Conservation (phyloP, 306 rosid species). For the Pachyrhizus erosus region DNA sequence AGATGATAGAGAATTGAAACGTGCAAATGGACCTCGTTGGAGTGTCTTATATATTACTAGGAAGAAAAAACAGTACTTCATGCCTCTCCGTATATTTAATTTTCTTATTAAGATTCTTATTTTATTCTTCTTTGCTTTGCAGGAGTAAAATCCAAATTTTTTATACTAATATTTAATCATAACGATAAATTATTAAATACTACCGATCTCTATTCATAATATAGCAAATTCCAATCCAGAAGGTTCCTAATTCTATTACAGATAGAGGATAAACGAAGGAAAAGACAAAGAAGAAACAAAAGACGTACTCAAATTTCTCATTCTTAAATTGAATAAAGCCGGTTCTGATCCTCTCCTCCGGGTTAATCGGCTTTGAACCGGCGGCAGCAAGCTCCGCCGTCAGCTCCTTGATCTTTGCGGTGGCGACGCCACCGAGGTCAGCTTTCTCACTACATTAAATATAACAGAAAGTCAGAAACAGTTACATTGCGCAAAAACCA, state of each 20-base stretch:
- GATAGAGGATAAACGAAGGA: background rate
- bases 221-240: background rate
- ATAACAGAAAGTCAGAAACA: constrained; percentile 6
- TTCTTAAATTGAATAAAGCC: constrained; percentile 78
- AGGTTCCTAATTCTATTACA: constrained; percentile 1
- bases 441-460: constrained; percentile 59
- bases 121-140: background rate
- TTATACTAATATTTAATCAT: background rate
- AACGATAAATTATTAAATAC: background rate
- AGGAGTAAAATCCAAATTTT: background rate
- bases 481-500: constrained; percentile 9
- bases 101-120: background rate
- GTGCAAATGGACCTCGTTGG: no score
- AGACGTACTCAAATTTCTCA: constrained; percentile 76
- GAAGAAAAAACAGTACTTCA: no score
- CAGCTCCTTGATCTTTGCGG: constrained; percentile 75
- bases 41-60: no score
- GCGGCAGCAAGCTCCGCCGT: constrained; percentile 63
- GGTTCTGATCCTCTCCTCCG: constrained; percentile 73
- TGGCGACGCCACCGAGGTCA: constrained; percentile 65
- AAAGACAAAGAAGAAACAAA: background rate
- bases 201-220: background rate
- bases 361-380: constrained; percentile 47
- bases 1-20: no score
- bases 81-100: no score